These are phyloP conservation scores for Apiospora aurea DNA, from an alignment of 2,329 filamentous ascomycete species.

Conservation along the genomic window DNA sequence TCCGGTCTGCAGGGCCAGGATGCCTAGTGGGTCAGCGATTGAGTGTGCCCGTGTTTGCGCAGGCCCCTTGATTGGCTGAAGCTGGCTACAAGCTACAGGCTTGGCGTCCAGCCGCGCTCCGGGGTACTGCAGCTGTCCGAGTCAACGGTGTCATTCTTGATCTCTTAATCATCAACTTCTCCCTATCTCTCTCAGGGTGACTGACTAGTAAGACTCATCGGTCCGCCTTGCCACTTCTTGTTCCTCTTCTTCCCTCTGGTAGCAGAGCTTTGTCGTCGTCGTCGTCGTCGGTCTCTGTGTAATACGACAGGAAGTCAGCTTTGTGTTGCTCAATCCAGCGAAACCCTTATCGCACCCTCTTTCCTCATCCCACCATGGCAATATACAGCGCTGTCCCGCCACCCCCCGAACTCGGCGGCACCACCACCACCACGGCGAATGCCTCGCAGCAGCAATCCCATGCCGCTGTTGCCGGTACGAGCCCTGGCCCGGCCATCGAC, in stretches of 20 bases:
- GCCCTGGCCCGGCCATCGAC: conserved; percentile 52
- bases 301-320: not conserved
- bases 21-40: conserved; percentile 2
- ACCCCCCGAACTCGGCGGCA: conserved; percentile 47
- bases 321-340: not conserved
- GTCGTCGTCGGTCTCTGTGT: not conserved
- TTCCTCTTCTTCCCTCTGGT: not conserved
- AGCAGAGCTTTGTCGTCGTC: not conserved
- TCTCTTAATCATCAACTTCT: not conserved
- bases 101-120: not conserved
- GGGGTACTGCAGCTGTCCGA: conserved; percentile 12
- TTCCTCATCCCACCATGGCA: conserved; percentile 41
- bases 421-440: conserved; percentile 29
- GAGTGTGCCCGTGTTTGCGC: conserved; percentile 11
- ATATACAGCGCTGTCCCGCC: conserved; percentile 62
- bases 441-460: conserved; percentile 31
- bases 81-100: not conserved
- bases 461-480: conserved; percentile 35
- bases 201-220: conserved; percentile 15
- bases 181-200: not conserved
- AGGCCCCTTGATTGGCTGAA: not conserved
- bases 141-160: conserved; percentile 9
- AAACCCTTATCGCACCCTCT: conserved; percentile 16
- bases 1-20: not conserved
- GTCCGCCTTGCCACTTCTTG: not conserved